Base-by-base conservation (phyloP, 441 rosid species). In the Erysimum cheiri region DNA sequence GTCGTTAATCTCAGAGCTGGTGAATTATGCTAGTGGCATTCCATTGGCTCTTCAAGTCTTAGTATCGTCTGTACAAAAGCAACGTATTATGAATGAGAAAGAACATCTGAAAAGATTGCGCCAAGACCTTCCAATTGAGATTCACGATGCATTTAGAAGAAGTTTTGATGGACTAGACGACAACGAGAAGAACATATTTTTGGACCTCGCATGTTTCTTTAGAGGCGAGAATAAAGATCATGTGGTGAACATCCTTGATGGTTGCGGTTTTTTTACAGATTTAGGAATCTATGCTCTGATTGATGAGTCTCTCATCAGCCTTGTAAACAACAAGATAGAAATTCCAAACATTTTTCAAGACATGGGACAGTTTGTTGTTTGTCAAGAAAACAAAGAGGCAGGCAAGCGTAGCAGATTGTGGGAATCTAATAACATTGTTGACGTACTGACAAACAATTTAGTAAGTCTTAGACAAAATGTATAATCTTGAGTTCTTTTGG, bases 301-400 rank as follows among this genome's bases (percentile, higher is more conserved):
- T 1, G 62, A 77, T 3, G 82, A 64, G 53, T 70, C 70, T 37
- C 78, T 82, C 3, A 36, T 85, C 4, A 55, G 54, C 33, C 41
- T 77, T 39, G 46, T 14, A 2, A 61, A 5, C 0, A 29, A 32
- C 2, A 44, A 0, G 33, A 4, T 85, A 13, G 15, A 60, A 15
- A 78, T 84, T 71, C 87, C 82, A 4, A 80, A 70, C 36, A 48
- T 79, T 60, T 50, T 77, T 0, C 80, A 78, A 70, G 78, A 79
- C 58, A 48, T 46, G 52, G 81, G 85, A 10, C 14, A 58, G 64
- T 54, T 68, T 2, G 2, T 84, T 60, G 79, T 80, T 49, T 13
- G 19, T 1, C 8, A 49, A 26, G 81, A 80, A 65, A 0, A 36
- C 4, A 0, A 43, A 0, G 60, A 62, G 1, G 66, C 73, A 46